Evolutionary conservation across 2,329 filamentous ascomycete species (phyloP), one percentile per base, ranked within the genome.

Genomic region (Niveomyces coronatus): DNA sequence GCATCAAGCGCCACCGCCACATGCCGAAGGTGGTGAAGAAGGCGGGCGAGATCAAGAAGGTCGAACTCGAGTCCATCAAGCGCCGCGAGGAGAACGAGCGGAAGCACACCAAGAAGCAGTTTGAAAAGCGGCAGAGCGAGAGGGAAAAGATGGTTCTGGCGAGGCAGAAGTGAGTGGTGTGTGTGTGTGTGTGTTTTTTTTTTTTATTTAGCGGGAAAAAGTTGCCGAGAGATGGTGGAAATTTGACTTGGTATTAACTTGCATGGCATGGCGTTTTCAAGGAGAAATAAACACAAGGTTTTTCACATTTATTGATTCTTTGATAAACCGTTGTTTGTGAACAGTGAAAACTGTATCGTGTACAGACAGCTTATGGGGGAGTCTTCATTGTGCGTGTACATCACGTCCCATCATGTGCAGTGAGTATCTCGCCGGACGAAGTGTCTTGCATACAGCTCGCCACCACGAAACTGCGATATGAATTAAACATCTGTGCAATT

Each of bases 1-100:
- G 93, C 39, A 98, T 98, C 59, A 81, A 81, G 52, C 75, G 87
- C 37, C 91, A 98, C 61, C 77, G 91, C 45, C 91, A 96, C 62
- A 65, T 95, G 45, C 91, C 91, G 15, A 85, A 87, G 69, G 78
- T 87, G 41, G 78, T 96, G 48, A 95, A 94, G 79, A 96, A 95
- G 75, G 89, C 89, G 4, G 79, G 74, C 34, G 84, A 94, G 68
- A 96, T 96, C 64, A 98, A 98, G 76, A 66, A 67, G 41, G 86
- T 93, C 55, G 91, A 96, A 61, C 60, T 95, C 51, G 79, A 78
- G 60, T 76, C 85, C 23, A 83, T 95, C 58, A 94, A 94, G 76
- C 72, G 85, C 51, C 79, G 79, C 50, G 85, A 94, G 53, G 91
- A 98, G 68, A 98, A 98, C 56, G 85, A 94, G 62, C 74, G 91